Base-by-base conservation (phyloP, 345 rosid species). In the Brassica napus region DNA sequence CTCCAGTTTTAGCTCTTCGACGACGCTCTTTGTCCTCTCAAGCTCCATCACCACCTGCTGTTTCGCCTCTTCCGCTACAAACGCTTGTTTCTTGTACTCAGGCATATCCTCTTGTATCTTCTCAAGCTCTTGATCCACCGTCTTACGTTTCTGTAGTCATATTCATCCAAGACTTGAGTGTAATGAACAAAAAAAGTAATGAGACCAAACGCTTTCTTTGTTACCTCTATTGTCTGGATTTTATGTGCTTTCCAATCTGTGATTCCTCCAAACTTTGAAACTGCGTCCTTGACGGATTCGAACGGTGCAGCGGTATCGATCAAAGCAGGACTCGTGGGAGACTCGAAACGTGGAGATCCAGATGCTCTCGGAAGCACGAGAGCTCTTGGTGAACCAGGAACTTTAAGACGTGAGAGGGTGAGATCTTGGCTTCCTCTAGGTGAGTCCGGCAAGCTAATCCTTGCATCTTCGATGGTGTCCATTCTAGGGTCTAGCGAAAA, bases 281-380 rank as follows among this genome's bases (percentile, higher is more conserved):
- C 98, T 42, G 88, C 98, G 71, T 89, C 90, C 76, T 94, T 94
- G 47, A 94, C 98, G 1, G 97, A 94, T 84, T 94, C 97, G 44
- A 94, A 82, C 15, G 97, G 98, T 28, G 95, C 90, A 8, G 59
- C 59, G 1, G 59, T 54, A 16, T 54, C 97, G 23, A 92, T 88
- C 77, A 88, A 82, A 2, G 57, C 66, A 59, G 81, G 61, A 64
- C 77, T 74, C 3, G 71, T 74, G 2, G 83, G 83, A 5, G 79
- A 80, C 2, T 37, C 79, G 1, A 75, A 75, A 30, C 79, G 76
- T 18, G 79, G 83, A 0, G 83, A 80, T 0, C 59, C 79, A 39
- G 79, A 75, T 28, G 72, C 0, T 75, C 62, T 80, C 1, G 79
- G 72, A 44, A 12, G 75, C 4, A 69, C 79, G 24, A 80, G 58